These are phyloP conservation scores for Phytophthora sp. DNA, from an alignment of 352 stramenopile genomes.

Conservation along the genomic window DNA sequence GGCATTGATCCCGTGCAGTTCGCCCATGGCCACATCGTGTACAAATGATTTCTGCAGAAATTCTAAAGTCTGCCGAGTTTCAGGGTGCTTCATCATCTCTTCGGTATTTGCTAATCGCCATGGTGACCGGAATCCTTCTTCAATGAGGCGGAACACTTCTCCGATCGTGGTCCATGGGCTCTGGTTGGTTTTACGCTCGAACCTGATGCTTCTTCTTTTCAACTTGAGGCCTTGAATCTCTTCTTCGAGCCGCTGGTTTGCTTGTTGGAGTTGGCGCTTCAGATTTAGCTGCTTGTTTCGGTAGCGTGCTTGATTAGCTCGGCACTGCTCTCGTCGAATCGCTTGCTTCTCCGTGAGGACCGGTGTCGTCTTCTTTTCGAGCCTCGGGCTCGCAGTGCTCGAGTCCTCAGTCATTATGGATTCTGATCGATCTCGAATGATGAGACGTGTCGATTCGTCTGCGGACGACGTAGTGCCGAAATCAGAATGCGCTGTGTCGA, in stretches of 20 bases:
- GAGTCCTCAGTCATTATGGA: constrained; percentile 12
- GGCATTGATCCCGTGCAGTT: constrained; percentile 8
- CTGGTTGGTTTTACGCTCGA: constrained; percentile 9
- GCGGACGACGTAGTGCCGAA: background rate
- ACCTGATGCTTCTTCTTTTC: constrained; percentile 1
- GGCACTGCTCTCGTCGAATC: constrained; percentile 24
- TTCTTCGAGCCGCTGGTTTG: constrained; percentile 12
- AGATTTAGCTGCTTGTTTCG: constrained; percentile 19
- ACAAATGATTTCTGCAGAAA: constrained; percentile 14
- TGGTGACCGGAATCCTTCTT: constrained; percentile 17
- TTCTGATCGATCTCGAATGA: constrained; percentile 4
- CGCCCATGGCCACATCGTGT: constrained; percentile 13
- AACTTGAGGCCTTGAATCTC: constrained; percentile 18
- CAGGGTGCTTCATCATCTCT: constrained; percentile 11
- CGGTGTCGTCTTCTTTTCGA: constrained; percentile 6
- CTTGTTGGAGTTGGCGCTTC: constrained; percentile 4
- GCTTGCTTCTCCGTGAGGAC: constrained; percentile 11
- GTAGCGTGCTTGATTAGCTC: constrained; percentile 29
- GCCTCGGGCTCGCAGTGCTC: constrained; percentile 2
- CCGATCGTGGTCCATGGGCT: constrained; percentile 20
- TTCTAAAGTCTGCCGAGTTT: background rate
- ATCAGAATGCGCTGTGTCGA: background rate
- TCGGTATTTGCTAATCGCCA: constrained; percentile 10
- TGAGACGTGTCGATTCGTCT: constrained; percentile 15
- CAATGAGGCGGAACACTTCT: constrained; percentile 21